phyloP scores from a whole-genome alignment of 176 grass and related monocot genomes.

The Phragmites australis region DNA sequence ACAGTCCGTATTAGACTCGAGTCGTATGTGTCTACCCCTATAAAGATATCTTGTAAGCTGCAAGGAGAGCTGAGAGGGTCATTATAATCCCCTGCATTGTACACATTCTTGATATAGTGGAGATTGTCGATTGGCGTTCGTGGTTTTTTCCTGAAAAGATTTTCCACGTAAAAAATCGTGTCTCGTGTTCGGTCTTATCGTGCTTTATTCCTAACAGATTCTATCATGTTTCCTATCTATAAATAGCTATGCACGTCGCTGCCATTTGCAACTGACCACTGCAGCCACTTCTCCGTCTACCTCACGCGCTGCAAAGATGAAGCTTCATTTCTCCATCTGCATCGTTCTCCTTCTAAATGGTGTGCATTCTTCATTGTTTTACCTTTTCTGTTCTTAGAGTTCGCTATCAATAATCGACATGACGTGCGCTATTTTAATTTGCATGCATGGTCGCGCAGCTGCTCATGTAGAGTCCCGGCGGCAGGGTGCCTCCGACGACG shows the following conservation, averaged over 20 bases:
- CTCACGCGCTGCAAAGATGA: background rate
- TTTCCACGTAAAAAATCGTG: too few species aligned
- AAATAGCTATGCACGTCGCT: background rate
- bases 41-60: too few species aligned
- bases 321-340: background rate
- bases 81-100: too few species aligned
- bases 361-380: background rate
- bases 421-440: background rate
- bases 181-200: too few species aligned
- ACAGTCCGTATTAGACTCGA: too few species aligned
- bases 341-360: background rate
- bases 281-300: background rate
- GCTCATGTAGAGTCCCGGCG: constrained; percentile 16
- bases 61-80: too few species aligned
- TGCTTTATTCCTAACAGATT: too few species aligned
- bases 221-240: background rate
- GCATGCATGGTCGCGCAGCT: background rate
- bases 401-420: background rate
- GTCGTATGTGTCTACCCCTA: too few species aligned
- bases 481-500: background rate
- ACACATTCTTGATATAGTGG: too few species aligned
- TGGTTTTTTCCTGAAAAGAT: too few species aligned
- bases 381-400: background rate
- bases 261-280: background rate
- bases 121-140: too few species aligned